Evolutionary conservation across 495 filamentous ascomycete genomes (phyloP), one percentile per base, ranked within the genome.

Genomic region (Neurospora cerealis): DNA sequence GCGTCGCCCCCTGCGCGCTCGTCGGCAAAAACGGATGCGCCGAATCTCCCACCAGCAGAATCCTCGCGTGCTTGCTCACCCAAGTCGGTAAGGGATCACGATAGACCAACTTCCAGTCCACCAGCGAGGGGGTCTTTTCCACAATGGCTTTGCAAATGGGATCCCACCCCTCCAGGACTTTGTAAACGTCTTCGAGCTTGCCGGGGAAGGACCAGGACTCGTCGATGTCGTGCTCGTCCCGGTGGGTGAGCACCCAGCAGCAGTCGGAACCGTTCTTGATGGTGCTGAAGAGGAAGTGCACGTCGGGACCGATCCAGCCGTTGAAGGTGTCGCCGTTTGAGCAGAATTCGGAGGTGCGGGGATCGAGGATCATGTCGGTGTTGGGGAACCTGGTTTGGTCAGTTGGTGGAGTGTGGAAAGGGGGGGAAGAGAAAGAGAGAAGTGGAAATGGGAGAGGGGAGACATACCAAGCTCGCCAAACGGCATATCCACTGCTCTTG

Each of bases 21-120:
- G 89, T 91, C 0, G 90, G 90, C 44, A 91, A 78, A 76, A 91
- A 91, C 0, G 89, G 87, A 78, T 92, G 90, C 17, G 90, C 90
- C 5, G 88, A 84, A 69, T 91, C 90, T 7, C 90, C 90, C 21
- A 91, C 77, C 42, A 90, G 80, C 34, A 87, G 77, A 42, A 91
- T 88, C 11, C 88, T 78, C 24, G 86, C 88, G 5, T 87, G 81
- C 40, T 86, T 82, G 69, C 87, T 90, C 0, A 89, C 85, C 90
- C 90, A 92, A 0, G 83, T 87, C 9, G 88, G 88, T 39, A 90
- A 78, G 2, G 89, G 89, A 76, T 91, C 89, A 42, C 90, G 84
- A 71, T 90, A 92, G 4, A 91, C 86, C n/a, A 92, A 78, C 76
- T 91, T 91, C 87, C 88, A 91, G 73, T 92, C 88, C 0, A 92